phyloP scores from a whole-genome alignment of 805 yeast species.

The Grigorovia jiainica region DNA sequence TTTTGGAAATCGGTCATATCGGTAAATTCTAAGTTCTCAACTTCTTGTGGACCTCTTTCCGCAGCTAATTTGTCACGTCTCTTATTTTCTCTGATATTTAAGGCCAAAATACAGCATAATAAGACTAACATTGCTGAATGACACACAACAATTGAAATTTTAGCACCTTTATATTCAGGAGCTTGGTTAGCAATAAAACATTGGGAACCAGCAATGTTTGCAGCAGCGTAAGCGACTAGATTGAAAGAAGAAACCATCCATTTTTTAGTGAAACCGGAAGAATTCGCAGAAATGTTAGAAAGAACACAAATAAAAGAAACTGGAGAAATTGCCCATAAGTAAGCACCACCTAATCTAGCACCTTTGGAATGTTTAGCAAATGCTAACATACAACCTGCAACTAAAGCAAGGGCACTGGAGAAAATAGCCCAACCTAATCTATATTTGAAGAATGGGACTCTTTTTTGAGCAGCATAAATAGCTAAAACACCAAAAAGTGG shows the following conservation, averaged over 20 bases:
- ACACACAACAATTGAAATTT: constrained; percentile 41
- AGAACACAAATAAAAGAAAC: constrained; percentile 29
- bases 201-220: constrained; percentile 65
- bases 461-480: constrained; percentile 13
- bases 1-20: constrained; percentile 39
- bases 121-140: constrained; percentile 35
- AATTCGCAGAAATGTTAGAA: constrained; percentile 36
- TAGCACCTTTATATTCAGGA: constrained; percentile 52
- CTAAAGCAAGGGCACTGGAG: constrained; percentile 24
- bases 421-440: constrained; percentile 28
- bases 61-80: constrained; percentile 30
- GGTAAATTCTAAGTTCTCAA: constrained; percentile 28
- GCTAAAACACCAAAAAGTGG: constrained; percentile 24
- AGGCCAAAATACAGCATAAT: constrained; percentile 22
- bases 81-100: constrained; percentile 33
- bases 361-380: constrained; percentile 29
- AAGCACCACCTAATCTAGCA: constrained; percentile 32
- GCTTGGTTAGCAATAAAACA: constrained; percentile 48
- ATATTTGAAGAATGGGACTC: constrained; percentile 12
- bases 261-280: constrained; percentile 71
- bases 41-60: constrained; percentile 17
- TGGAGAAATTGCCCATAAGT: constrained; percentile 29
- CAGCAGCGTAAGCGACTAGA: constrained; percentile 57
- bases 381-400: constrained; percentile 36
- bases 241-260: constrained; percentile 48